Evolutionary conservation across 192 early-diverging fungal species (phyloP), one percentile per base, ranked within the genome.

Genomic region (Geranomyces variabilis): DNA sequence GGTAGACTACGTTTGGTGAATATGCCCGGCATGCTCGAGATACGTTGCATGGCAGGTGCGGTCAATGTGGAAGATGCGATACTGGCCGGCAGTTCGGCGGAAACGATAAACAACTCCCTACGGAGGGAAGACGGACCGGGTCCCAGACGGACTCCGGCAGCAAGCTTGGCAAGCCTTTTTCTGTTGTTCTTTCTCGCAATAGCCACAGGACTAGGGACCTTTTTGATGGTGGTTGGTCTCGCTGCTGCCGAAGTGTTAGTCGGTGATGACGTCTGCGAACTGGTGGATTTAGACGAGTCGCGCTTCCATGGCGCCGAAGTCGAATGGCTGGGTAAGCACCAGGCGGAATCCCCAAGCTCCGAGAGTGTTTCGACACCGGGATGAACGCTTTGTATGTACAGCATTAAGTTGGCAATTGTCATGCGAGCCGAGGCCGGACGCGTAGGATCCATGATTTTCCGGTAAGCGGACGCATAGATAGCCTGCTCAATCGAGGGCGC

Each of bases 281-380:
- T 24, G 51, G 51, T 15, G 15, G 36, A 41, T 10, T 41, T 66
- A 9, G 45, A 28, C 45, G 64, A n/a, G 64, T 66, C 47, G 64
- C 43, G 41, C n/a, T n/a, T 57, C 68, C 68, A 70, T 36, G 68
- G 68, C 17, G 68, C 68, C 24, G 48, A 45, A 21, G 66, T 67
- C 17, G 63, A 45, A 9, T 64, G 21, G 28, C 22, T 41, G 21
- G 63, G 21, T 24, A 45, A 13, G 21, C n/a, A 41, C 43, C 15
- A 24, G 17, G 63, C 7, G 14, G 41, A 4, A 13, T 24, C 43
- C 17, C 30, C n/a, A 8, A 61, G 57, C 10, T 60, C 31, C 17
- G 55, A 58, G 0, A 70, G 68, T 15, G 22, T 7, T 61, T 58
- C 56, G 56, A 70, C 68, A 30, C 68, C 68, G 15, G 68, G 68